Evolutionary conservation across 2,329 filamentous ascomycete species (phyloP).

Genomic region (Botrytis hyacinthi): DNA sequence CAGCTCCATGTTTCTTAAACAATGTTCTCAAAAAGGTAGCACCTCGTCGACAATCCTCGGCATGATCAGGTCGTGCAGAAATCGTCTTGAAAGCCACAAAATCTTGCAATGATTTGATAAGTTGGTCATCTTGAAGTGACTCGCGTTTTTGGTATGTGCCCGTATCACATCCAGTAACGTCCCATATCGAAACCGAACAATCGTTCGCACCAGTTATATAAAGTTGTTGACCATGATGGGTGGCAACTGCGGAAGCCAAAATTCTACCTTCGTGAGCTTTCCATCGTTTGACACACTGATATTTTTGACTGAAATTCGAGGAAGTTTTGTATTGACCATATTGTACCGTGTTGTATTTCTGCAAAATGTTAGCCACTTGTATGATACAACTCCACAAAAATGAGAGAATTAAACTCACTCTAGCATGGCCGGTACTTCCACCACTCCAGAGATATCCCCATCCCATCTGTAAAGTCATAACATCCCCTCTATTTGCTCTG

Average conservation of each 20-base stretch:
- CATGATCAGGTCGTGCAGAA: conserved; percentile 80
- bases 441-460: conserved; percentile 85
- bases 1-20: conserved; percentile 87
- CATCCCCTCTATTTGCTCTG: conserved; percentile 74
- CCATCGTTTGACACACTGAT: conserved; percentile 76
- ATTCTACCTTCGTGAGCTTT: conserved; percentile 85
- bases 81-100: conserved; percentile 92
- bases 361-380: conserved; percentile 11
- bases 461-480: conserved; percentile 82
- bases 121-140: conserved; percentile 48
- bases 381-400: neutral
- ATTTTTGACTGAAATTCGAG: conserved; percentile 67
- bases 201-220: conserved; percentile 95
- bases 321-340: conserved; percentile 55
- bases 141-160: conserved; percentile 29
- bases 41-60: conserved; percentile 87
- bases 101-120: conserved; percentile 72
- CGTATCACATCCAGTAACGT: conserved; percentile 51
- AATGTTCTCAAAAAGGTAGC: conserved; percentile 87
- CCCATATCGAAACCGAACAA: conserved; percentile 84
- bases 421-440: conserved; percentile 82
- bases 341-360: conserved; percentile 67
- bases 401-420: conserved; percentile 54
- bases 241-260: conserved; percentile 75
- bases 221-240: conserved; percentile 69